phyloP scores from a whole-genome alignment of 495 filamentous ascomycete species.

The Annulohypoxylon moriforme region DNA sequence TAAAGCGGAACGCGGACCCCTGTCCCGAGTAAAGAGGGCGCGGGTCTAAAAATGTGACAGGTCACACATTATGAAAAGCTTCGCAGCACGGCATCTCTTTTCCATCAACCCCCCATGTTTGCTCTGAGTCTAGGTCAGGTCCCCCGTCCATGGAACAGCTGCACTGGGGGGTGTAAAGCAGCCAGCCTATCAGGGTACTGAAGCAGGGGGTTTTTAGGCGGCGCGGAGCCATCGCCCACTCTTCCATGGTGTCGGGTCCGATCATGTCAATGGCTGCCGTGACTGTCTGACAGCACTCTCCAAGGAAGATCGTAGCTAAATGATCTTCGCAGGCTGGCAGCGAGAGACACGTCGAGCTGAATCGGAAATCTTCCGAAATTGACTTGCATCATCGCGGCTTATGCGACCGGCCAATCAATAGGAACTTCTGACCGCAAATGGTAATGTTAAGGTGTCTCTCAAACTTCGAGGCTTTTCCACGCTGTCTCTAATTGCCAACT shows the following conservation, averaged over 20 bases:
- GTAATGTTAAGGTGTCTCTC: conserved; percentile 30
- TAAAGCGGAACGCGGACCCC: conserved; percentile 22
- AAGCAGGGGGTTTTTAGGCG: conserved; percentile 20
- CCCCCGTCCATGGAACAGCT: conserved; percentile 15
- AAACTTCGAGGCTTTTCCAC: conserved; percentile 6
- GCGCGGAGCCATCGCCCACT: conserved; percentile 21
- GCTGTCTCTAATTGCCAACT: conserved; percentile 14
- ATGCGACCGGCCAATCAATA: conserved; percentile 46
- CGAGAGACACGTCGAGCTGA: conserved; percentile 34
- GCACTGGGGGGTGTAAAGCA: conserved; percentile 15
- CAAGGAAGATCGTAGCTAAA: conserved; percentile 36
- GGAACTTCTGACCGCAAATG: conserved; percentile 40
- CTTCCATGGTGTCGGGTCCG: conserved; percentile 48
- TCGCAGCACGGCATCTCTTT: conserved; percentile 16
- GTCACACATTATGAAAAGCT: conserved; percentile 37
- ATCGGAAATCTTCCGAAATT: conserved; percentile 41
- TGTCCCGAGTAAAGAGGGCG: conserved; percentile 36
- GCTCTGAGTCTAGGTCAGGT: conserved; percentile 18
- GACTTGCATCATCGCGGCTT: conserved; percentile 46
- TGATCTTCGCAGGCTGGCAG: conserved; percentile 31
- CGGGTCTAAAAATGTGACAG: conserved; percentile 38
- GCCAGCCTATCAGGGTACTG: conserved; percentile 22
- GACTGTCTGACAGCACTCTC: conserved; percentile 38
- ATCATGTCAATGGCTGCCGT: conserved; percentile 38
- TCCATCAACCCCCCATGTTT: conserved; percentile 31